Evolutionary conservation across 1,284 basidiomycete species (phyloP), one percentile per base, ranked within the genome.

Genomic region (Pseudozyma tsukubaensis): DNA sequence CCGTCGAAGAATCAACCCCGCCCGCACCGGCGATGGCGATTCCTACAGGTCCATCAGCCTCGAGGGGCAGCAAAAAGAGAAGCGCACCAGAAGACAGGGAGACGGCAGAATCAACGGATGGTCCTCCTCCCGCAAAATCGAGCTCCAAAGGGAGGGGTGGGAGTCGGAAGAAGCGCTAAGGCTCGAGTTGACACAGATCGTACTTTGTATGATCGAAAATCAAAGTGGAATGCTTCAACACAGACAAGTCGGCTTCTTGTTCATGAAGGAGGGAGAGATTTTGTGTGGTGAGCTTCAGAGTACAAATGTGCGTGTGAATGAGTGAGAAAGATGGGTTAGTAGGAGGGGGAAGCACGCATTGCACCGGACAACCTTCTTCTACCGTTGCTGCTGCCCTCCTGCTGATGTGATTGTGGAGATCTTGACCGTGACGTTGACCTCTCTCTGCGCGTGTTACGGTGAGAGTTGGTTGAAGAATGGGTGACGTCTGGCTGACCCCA

Each of bases 61-160:
- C 52, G n/a, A 59, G 50, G 19, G 59, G 47, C 3, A 56, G 72
- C 19, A 59, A 60, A n/a, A 76, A 73, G 35, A 19, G 71, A 3
- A 35, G 51, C 1, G 74, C 74, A 0, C 74, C 69, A 4, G 74
- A 76, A n/a, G 59, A 71, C 21, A 49, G 50, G 18, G 73, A 70
- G 19, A 66, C 72, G 9, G 53, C 56, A 21, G 60, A 32, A 36
- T n/a, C n/a, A n/a, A n/a, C n/a, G n/a, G n/a, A n/a, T n/a, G 59
- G 29, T 8, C 39, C 44, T 5, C 21, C 34, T 1, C 42, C 44
- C 6, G 24, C 19, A 0, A 53, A 56, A 48, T 64, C 44, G 21
- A 51, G 56, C 35, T 45, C 59, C 2, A 52, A 45, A 8, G 50
- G 51, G 16, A 43, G 53, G 14, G 50, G 50, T 40, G 61, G 40